These are phyloP conservation scores for Porphyra umbilicalis DNA, from an alignment of 31 red algal genomes.

Conservation along the genomic window DNA sequence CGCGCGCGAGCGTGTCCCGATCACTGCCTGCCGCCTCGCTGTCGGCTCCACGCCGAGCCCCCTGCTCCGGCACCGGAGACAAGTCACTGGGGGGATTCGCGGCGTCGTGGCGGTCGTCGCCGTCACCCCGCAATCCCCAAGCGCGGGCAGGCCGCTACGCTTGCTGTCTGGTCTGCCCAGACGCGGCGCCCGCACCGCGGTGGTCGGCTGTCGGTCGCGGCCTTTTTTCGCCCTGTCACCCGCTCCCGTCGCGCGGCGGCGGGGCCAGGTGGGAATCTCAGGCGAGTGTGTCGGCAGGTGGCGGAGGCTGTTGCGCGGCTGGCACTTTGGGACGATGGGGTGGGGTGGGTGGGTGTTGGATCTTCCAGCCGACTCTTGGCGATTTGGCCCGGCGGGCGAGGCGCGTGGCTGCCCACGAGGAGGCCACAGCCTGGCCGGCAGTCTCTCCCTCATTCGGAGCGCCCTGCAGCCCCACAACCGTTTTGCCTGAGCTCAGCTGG, in stretches of 20 bases:
- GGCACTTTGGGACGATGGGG: too few relatives aligned
- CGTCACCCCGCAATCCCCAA: neutral
- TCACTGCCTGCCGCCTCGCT: neutral
- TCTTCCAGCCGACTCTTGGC: too few relatives aligned
- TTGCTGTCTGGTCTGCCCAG: neutral
- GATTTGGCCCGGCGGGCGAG: too few relatives aligned
- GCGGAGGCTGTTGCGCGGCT: too few relatives aligned
- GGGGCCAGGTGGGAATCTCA: neutral
- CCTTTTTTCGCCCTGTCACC: neutral
- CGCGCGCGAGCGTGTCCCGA: neutral
- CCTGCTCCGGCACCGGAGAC: neutral
- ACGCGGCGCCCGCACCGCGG: neutral
- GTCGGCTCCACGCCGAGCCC: neutral
- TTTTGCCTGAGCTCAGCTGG: too few relatives aligned
- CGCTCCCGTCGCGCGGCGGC: neutral
- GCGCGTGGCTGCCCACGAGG: neutral
- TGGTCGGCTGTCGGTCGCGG: neutral
- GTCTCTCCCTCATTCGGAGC: too few relatives aligned
- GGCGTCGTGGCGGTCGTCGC: neutral
- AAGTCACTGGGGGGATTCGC: neutral
- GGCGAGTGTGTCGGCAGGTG: too few relatives aligned
- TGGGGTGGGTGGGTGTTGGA: too few relatives aligned
- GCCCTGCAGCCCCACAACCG: too few relatives aligned
- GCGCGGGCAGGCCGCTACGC: neutral
- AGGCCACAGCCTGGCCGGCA: neutral